phyloP scores from a whole-genome alignment of 1,139 yeast genomes.

The Lodderomyces oxycetoniae region DNA sequence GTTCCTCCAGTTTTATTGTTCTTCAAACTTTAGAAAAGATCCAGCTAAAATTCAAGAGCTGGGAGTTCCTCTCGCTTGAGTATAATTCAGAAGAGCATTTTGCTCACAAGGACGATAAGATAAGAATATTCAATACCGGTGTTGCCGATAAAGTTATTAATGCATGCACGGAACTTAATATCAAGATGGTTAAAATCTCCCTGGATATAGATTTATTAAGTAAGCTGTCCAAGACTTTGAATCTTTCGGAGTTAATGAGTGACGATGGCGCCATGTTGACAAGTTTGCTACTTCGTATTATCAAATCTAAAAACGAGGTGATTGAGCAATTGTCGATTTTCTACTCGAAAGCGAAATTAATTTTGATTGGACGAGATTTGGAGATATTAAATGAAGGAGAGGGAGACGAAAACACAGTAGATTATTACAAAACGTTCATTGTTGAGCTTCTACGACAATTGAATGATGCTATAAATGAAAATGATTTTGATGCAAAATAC shows the following conservation, averaged over 20 bases:
- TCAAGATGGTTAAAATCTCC: slow-evolving; percentile 36
- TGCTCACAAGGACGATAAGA: slow-evolving; percentile 22
- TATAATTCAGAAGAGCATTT: slow-evolving; percentile 43
- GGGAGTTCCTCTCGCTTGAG: slow-evolving; percentile 57
- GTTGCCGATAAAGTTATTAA: slow-evolving; percentile 46
- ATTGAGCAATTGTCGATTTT: slow-evolving; percentile 50
- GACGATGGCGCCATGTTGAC: slow-evolving; percentile 58
- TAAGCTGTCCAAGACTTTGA: slow-evolving; percentile 33
- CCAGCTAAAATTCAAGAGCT: slow-evolving; percentile 44
- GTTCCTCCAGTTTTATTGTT: slow-evolving; percentile 45
- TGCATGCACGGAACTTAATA: slow-evolving; percentile 47
- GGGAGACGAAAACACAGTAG: slow-evolving; percentile 30
- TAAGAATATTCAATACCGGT: slow-evolving; percentile 41
- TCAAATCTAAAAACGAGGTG: slow-evolving; percentile 44
- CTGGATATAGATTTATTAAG: slow-evolving; percentile 46
- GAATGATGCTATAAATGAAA: slow-evolving; percentile 44
- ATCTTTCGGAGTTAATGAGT: slow-evolving; percentile 46
- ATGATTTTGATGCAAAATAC: slow-evolving; percentile 48
- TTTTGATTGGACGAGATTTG: slow-evolving; percentile 51
- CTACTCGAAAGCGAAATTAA: slow-evolving; percentile 53
- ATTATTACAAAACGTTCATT: slow-evolving; percentile 50
- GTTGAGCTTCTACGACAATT: slow-evolving; percentile 48
- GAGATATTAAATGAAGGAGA: slow-evolving; percentile 29
- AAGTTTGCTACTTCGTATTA: slow-evolving; percentile 44
- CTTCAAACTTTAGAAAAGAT: slow-evolving; percentile 49